These are phyloP conservation scores for Lathyrus tuberosus DNA, from an alignment of 306 rosid species.

Conservation along the genomic window DNA sequence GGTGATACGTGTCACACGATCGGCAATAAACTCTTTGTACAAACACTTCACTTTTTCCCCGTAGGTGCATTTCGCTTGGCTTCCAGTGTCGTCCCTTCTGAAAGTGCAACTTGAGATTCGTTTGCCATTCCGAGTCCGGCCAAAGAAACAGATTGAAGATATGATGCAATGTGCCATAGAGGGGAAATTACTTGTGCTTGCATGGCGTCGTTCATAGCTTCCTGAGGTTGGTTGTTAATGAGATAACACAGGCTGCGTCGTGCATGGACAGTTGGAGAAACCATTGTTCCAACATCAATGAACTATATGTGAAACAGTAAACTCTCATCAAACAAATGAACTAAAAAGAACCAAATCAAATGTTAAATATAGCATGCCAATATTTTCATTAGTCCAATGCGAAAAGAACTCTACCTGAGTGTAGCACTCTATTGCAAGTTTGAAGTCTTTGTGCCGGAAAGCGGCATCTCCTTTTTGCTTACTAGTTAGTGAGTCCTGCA, in stretches of 20 bases:
- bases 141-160: conserved; percentile 76
- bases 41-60: conserved; percentile 51
- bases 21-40: conserved; percentile 40
- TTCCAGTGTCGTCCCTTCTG: conserved; percentile 67
- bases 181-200: conserved; percentile 74
- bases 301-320: conserved; percentile 51
- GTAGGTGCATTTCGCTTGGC: conserved; percentile 51
- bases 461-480: conserved; percentile 74
- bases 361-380: conserved; percentile 10
- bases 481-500: conserved; percentile 72
- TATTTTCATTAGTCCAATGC: conserved; percentile 15
- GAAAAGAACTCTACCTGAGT: conserved; percentile 58
- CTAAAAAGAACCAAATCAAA: conserved; percentile 5
- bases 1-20: conserved; percentile 20
- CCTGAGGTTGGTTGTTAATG: conserved; percentile 63
- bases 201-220: conserved; percentile 73
- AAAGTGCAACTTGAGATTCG: conserved; percentile 65
- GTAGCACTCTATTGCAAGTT: conserved; percentile 64
- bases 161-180: conserved; percentile 75
- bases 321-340: conserved; percentile 6
- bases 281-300: conserved; percentile 75
- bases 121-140: conserved; percentile 63
- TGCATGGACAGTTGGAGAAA: conserved; percentile 73
- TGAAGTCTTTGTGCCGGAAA: conserved; percentile 64
- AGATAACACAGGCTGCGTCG: conserved; percentile 74